Evolutionary conservation across 192 early-diverging fungal genomes (phyloP), one percentile per base, ranked within the genome.

Genomic region (Mortierella antarctica): DNA sequence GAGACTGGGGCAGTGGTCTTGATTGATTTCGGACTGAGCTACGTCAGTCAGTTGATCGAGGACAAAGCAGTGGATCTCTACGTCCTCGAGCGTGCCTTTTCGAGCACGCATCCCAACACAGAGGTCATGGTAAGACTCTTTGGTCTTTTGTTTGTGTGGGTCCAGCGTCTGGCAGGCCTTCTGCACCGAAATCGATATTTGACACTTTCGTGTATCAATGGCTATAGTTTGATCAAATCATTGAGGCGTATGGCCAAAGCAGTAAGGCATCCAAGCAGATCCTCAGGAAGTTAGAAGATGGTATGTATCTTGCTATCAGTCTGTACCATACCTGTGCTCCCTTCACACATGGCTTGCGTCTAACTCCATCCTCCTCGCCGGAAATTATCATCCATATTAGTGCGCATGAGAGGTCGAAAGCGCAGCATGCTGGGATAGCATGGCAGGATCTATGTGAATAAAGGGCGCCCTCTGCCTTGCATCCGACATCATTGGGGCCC

Each of bases 11-110:
- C 88, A 20, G 62, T 93, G 71, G 93, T 91, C 12, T 80, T 97
- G 54, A 98, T 99, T 72, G 98, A 99, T 86, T 99, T 99, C 90
- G 98, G 98, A 0, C 83, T 99, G 61, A 95, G 95, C 72, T 95
- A 92, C 80, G 87, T 92, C 47, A 96, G 96, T 40, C 72, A 82
- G 23, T 84, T 97, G 74, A 82, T 87, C 17, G 98, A 99, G 76
- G 98, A 99, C 84, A 98, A 98, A 82, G 98, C 95, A 6, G 98
- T 99, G 2, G 98, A 99, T 86, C 88, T 99, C 53, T 99, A 99
- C 86, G 98, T 99, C n/a, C 89, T 99, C 20, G 97, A 99, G 80
- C 84, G 95, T 20, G 94, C 97, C 4, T 92, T 99, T 68, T 73
- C 87, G 8, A 97, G 96, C 82, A 98, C 97, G 7, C 98, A 99